Evolutionary conservation across 1,284 basidiomycete species (phyloP).

Genomic region (Xerocomus subilludens): DNA sequence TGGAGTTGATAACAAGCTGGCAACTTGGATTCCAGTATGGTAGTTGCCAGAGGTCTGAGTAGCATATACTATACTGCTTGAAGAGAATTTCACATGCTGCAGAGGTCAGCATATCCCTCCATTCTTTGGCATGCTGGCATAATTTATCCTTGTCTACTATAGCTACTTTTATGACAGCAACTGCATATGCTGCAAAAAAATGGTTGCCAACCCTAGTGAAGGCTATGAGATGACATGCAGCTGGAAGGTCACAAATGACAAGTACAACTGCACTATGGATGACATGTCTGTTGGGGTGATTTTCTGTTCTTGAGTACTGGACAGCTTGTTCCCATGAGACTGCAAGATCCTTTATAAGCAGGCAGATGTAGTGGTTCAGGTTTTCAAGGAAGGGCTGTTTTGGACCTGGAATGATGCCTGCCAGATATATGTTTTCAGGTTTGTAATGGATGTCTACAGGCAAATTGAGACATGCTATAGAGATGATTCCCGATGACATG

Average conservation of each 20-base stretch:
- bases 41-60: too few relatives aligned
- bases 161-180: conserved; percentile 33
- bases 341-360: conserved; percentile 24
- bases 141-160: not conserved
- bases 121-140: too few relatives aligned
- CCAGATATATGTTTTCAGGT: conserved; percentile 31
- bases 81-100: too few relatives aligned
- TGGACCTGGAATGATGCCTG: conserved; percentile 30
- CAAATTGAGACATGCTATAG: conserved; percentile 28
- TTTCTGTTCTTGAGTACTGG: conserved; percentile 11
- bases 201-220: conserved; percentile 29
- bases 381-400: conserved; percentile 28
- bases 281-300: not conserved
- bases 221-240: conserved; percentile 21
- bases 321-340: conserved; percentile 27
- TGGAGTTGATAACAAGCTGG: too few relatives aligned
- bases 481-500: conserved; percentile 16
- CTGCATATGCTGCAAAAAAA: conserved; percentile 27
- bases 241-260: conserved; percentile 26
- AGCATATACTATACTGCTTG: too few relatives aligned
- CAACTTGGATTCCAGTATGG: too few relatives aligned
- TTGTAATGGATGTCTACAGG: conserved; percentile 17
- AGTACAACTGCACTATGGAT: conserved; percentile 18
- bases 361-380: conserved; percentile 34
- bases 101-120: too few relatives aligned